A percentile compares a stretch with the other conserved stretches of the same genome.
phyloP scores from a whole-genome alignment of 495 filamentous ascomycete genomes.

The Antarctomyces pellizariae region DNA sequence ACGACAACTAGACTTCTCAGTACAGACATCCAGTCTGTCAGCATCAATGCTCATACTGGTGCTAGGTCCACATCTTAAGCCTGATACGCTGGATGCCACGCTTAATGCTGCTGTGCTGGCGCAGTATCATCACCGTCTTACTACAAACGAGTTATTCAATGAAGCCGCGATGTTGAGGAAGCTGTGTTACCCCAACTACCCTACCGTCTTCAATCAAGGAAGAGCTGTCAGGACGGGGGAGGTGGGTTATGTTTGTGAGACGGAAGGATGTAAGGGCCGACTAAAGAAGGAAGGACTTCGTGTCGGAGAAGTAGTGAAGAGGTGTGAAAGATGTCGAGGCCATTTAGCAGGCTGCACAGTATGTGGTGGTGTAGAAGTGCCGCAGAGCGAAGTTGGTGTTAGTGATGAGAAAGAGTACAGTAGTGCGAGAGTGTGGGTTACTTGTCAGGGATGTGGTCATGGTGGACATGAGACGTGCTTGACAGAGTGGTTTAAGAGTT shows the following conservation, averaged over 20 bases:
- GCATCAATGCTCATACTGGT: constrained; percentile 27
- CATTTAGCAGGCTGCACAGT: constrained; percentile 26
- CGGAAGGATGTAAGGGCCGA: too few relatives aligned
- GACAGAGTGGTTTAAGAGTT: constrained; percentile 36
- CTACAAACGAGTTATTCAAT: constrained; percentile 35
- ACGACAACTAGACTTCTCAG: constrained; percentile 23
- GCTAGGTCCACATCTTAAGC: constrained; percentile 24
- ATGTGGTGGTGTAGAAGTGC: constrained; percentile 9
- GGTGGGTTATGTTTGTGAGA: too few relatives aligned
- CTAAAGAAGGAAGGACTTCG: too few relatives aligned
- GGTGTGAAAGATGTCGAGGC: constrained; percentile 11
- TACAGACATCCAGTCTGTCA: constrained; percentile 20
- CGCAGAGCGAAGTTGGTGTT: constrained; percentile 12
- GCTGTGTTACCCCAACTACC: constrained; percentile 29
- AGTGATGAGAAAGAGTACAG: constrained; percentile 8
- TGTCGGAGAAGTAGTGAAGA: too few relatives aligned
- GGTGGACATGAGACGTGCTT: constrained; percentile 51
- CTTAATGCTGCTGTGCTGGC: constrained; percentile 31
- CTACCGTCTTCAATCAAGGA: constrained; percentile 33
- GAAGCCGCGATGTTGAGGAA: constrained; percentile 49
- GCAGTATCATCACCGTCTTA: constrained; percentile 40
- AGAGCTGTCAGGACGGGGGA: constrained; percentile 13
- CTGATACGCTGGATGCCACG: constrained; percentile 21
- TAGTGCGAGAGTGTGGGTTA: constrained; percentile 28
- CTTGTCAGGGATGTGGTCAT: constrained; percentile 53